Evolutionary conservation across 495 filamentous ascomycete genomes (phyloP), one percentile per base, ranked within the genome.

Genomic region (Daldinia concentrica): DNA sequence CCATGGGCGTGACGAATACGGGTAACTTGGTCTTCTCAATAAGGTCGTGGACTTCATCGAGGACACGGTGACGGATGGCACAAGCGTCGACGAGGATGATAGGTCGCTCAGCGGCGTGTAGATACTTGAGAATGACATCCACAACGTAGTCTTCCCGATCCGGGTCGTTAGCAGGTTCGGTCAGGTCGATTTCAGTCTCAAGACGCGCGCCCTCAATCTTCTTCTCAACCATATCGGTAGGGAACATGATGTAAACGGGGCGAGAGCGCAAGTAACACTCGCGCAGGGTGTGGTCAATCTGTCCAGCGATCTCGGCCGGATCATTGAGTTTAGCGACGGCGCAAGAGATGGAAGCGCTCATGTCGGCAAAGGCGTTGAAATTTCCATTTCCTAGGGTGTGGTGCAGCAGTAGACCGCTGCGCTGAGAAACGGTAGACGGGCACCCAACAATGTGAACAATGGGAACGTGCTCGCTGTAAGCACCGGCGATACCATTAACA

Each of bases 351-450:
- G 86, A 80, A 14, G 81, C 80, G 75, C 84, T 90, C 91, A 98
- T 97, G 66, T 90, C 85, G 68, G 87, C 82, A 75, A 95, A 97
- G n/a, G 92, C 92, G 62, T 91, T 88, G 79, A 92, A 95, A 76
- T 95, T 90, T 30, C 94, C 94, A 75, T 97, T 95, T 34, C 93
- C 94, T 14, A 98, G 89, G 1, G 94, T 97, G 79, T 98, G 95
- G 77, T 98, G 95, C 12, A 98, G 84, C n/a, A 96, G 82, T 77
- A 89, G 83, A 71, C 87, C 87, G 66, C 86, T 81, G 56, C 80
- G 81, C 74, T 91, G 89, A 6, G 86, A 85, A 48, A 82, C 75
- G 32, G 85, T 91, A 6, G 85, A 84, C 0, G 90, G 91, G 48
- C 85, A 86, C 2, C 93, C 93, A 34, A 96, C 92, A 58, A 97